phyloP scores from a whole-genome alignment of 345 rosid genomes.

The Ceriops tagal region DNA sequence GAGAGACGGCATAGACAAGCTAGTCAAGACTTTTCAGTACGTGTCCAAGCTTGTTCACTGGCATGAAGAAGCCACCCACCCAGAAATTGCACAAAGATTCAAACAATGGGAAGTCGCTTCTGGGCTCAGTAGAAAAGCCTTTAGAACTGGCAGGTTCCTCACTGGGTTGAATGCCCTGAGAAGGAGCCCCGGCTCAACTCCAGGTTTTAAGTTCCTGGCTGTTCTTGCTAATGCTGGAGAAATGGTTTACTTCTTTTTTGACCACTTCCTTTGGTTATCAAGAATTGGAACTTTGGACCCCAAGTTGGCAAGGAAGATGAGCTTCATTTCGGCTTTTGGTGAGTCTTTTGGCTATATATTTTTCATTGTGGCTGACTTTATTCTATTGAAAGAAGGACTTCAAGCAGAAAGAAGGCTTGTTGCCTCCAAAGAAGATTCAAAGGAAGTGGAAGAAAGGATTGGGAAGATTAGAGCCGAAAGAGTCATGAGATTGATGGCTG shows the following conservation, averaged over 20 bases:
- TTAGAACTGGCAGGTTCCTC: slow-evolving; percentile 84
- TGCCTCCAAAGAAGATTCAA: slow-evolving; percentile 12
- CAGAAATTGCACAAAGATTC: slow-evolving; percentile 55
- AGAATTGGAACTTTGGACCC: slow-evolving; percentile 76
- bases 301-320: slow-evolving; percentile 64
- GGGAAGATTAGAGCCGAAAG: slow-evolving; percentile 56
- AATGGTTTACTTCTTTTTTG: slow-evolving; percentile 93
- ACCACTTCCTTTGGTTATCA: slow-evolving; percentile 91
- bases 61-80: slow-evolving; percentile 51
- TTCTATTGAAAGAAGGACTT: slow-evolving; percentile 52
- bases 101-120: slow-evolving; percentile 95
- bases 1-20: slow-evolving; percentile 97
- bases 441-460: slow-evolving; percentile 33
- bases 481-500: slow-evolving; percentile 79
- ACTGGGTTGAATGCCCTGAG: slow-evolving; percentile 85
- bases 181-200: slow-evolving; percentile 59
- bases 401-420: slow-evolving; percentile 42
- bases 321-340: slow-evolving; percentile 93
- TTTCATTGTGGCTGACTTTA: slow-evolving; percentile 63
- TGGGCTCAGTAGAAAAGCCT: slow-evolving; percentile 91
- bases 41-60: slow-evolving; percentile 89
- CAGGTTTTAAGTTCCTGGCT: slow-evolving; percentile 43
- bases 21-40: slow-evolving; percentile 94
- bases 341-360: slow-evolving; percentile 94
- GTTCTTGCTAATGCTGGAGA: slow-evolving; percentile 88